phyloP scores from a whole-genome alignment of 2,329 filamentous ascomycete species.

The Tympanopsis confertula region DNA sequence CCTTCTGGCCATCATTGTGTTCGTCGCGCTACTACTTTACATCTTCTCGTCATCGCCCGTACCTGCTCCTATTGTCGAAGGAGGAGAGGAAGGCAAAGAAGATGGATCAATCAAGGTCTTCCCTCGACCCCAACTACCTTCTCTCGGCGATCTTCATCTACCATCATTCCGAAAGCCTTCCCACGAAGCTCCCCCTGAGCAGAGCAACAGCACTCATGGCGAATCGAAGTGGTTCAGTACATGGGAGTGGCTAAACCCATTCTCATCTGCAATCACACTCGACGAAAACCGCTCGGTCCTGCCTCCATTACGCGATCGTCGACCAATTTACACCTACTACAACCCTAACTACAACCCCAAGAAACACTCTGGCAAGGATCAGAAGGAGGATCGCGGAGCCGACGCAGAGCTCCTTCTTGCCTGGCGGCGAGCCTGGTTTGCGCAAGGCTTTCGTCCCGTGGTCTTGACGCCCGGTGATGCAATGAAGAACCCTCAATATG shows the following conservation, averaged over 20 bases:
- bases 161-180: constrained; percentile 54
- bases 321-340: not conserved
- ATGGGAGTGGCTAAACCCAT: constrained; percentile 83
- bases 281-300: constrained; percentile 77
- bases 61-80: constrained; percentile 8
- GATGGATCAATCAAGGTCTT: constrained; percentile 19
- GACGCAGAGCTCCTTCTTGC: not conserved
- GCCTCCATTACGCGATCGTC: constrained; percentile 60
- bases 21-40: constrained; percentile 25
- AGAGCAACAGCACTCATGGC: constrained; percentile 68
- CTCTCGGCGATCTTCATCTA: constrained; percentile 40
- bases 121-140: constrained; percentile 5
- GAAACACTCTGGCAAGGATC: not conserved
- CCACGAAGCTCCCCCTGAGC: constrained; percentile 56
- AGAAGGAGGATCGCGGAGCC: not conserved
- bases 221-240: constrained; percentile 77
- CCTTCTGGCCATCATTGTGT: constrained; percentile 25
- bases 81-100: constrained; percentile 14
- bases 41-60: constrained; percentile 27
- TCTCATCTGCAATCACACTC: constrained; percentile 68
- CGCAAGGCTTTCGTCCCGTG: not conserved
- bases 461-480: not conserved
- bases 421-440: not conserved
- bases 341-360: no score
- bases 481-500: not conserved